A percentile compares a stretch with the other conserved stretches of the same genome.
Conservation (phyloP, 1,284 basidiomycete species). For the Malassezia restricta region DNA sequence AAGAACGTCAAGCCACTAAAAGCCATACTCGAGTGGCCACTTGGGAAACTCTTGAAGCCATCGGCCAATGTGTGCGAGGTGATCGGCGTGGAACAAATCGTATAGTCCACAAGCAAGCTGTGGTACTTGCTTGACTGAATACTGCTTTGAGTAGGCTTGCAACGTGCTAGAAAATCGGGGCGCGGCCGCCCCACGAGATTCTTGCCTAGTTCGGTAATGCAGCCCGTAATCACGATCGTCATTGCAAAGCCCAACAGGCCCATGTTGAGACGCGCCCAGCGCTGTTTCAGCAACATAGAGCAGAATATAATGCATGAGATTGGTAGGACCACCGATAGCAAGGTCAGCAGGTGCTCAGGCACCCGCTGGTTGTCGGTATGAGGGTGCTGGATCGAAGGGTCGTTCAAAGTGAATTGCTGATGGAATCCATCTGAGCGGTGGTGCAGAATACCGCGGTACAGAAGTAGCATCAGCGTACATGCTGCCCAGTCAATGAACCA, state of each 20-base stretch:
- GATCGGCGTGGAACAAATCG: conserved; percentile 59
- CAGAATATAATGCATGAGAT: conserved; percentile 55
- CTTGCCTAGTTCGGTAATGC: conserved; percentile 74
- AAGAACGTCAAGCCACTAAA: conserved; percentile 87
- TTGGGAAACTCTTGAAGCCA: conserved; percentile 86
- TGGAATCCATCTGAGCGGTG: conserved; percentile 65
- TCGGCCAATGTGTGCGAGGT: conserved; percentile 18
- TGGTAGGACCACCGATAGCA: conserved; percentile 38
- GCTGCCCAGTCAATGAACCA: conserved; percentile 33
- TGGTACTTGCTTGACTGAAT: conserved; percentile 50
- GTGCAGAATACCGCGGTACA: conserved; percentile 52
- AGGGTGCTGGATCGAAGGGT: conserved; percentile 57
- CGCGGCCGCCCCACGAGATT: conserved; percentile 70
- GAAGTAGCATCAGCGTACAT: conserved; percentile 16
- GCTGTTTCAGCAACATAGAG: conserved; percentile 60
- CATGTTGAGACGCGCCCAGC: conserved; percentile 78
- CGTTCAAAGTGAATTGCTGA: conserved; percentile 48
- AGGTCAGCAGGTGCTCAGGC: conserved; percentile 52
- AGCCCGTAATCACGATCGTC: conserved; percentile 61
- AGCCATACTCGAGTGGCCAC: conserved; percentile 80
- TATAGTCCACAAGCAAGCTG: conserved; percentile 54
- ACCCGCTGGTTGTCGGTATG: conserved; percentile 69
- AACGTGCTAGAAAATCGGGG: conserved; percentile 54
- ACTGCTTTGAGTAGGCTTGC: conserved; percentile 57
- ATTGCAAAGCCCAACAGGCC: conserved; percentile 65